Percentiles rank a stretch among this genome's conserved stretches.
These are phyloP conservation scores for Rhizoctonia solani DNA, from an alignment of 1,284 basidiomycete genomes.

Conservation along the genomic window DNA sequence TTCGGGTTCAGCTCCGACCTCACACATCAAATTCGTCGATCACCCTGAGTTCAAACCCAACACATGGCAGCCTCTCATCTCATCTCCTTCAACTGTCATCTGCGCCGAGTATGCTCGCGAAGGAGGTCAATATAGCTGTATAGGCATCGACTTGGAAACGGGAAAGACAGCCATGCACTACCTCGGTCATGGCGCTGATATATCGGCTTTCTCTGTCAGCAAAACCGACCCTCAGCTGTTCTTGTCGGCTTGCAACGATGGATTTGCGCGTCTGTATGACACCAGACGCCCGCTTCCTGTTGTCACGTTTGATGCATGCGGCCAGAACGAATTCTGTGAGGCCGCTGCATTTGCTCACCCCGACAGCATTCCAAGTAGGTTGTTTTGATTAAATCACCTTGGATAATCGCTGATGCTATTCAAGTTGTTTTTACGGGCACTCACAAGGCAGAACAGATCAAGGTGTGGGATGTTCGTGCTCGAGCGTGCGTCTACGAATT, in stretches of 20 bases:
- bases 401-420: background rate
- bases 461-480: slow-evolving; percentile 31
- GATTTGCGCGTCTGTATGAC: slow-evolving; percentile 24
- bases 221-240: slow-evolving; percentile 5
- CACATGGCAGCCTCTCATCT: background rate
- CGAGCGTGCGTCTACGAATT: slow-evolving; percentile 26
- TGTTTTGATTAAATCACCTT: background rate
- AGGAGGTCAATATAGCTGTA: background rate
- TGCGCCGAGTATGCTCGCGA: background rate
- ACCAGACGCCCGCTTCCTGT: slow-evolving; percentile 16
- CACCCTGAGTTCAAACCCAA: background rate
- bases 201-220: slow-evolving; percentile 1
- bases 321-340: background rate
- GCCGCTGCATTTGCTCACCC: background rate
- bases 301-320: slow-evolving; percentile 12
- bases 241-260: slow-evolving; percentile 24
- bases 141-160: slow-evolving; percentile 17
- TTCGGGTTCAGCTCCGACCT: slow-evolving; percentile 9
- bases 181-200: slow-evolving; percentile 25
- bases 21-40: slow-evolving; percentile 9
- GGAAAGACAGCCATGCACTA: background rate
- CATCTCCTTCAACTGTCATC: slow-evolving; percentile 5
- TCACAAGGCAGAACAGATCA: slow-evolving; percentile 5
- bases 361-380: slow-evolving; percentile 22
- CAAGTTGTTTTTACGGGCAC: slow-evolving; percentile 23